Percentiles rank a stretch among this genome's conserved stretches.
phyloP scores from a whole-genome alignment of 2,329 filamentous ascomycete genomes.

The Didymella pomorum region DNA sequence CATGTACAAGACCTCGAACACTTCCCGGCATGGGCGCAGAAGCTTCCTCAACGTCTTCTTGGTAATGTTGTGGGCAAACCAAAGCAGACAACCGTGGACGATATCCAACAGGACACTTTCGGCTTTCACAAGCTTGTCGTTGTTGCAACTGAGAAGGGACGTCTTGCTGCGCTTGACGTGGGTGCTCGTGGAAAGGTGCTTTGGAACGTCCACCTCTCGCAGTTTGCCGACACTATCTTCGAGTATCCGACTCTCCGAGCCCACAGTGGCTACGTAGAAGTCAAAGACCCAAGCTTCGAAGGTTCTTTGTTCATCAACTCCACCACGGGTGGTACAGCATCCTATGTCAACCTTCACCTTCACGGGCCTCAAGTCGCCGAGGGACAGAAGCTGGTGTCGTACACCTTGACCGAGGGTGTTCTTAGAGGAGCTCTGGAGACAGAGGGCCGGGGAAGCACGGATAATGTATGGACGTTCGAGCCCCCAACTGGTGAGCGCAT shows the following conservation, averaged over 20 bases:
- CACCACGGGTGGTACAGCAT: constrained; percentile 41
- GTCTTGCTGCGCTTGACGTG: constrained; percentile 80
- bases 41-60: constrained; percentile 73
- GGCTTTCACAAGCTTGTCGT: constrained; percentile 88
- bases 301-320: constrained; percentile 44
- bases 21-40: constrained; percentile 76
- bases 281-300: constrained; percentile 36
- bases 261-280: constrained; percentile 45
- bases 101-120: constrained; percentile 75
- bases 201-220: constrained; percentile 75
- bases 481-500: constrained; percentile 73
- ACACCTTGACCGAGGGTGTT: constrained; percentile 43
- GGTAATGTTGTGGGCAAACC: constrained; percentile 63
- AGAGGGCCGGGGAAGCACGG: constrained; percentile 30
- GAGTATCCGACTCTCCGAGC: constrained; percentile 62
- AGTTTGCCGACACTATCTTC: constrained; percentile 67
- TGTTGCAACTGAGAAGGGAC: constrained; percentile 79
- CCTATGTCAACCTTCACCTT: constrained; percentile 27
- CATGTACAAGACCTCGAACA: constrained; percentile 80
- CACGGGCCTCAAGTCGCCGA: constrained; percentile 24
- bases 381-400: constrained; percentile 42
- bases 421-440: constrained; percentile 44
- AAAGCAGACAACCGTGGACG: constrained; percentile 61
- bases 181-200: constrained; percentile 75
- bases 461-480: constrained; percentile 73